Base-by-base conservation (phyloP, 2,329 filamentous ascomycete genomes). In the Emericellopsis cladophorae region DNA sequence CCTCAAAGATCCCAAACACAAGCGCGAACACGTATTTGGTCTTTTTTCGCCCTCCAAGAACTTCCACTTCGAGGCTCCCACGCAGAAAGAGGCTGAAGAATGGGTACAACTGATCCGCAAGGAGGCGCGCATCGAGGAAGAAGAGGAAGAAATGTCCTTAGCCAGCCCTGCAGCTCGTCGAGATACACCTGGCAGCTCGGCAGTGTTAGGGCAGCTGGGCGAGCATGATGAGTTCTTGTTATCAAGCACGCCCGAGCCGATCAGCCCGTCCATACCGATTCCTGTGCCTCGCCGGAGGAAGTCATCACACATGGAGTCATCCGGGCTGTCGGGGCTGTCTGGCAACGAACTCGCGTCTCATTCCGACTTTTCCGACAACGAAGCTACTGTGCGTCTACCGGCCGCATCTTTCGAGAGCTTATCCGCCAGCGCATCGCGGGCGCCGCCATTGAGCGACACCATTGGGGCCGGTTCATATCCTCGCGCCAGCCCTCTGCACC, bases 21-120 rank as follows among this genome's bases (percentile, higher is more conserved):
- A 84, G 57, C 81, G 84, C 44, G 76, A 86, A 40, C 79, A 95
- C 56, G 77, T 95, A 45, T 96, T 98, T 56, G 92, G 85, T 16
- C 73, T 96, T 36, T 98, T 95, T 62, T 90, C 88, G 0, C 84
- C 89, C 0, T 83, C 88, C 14, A 81, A 83, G 49, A 96, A 95
- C 63, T 95, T 83, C 62, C 88, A 95, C 54, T 79, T 98, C 44
- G 84, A 94, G 59, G 88, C 86, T 1, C 58, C 69, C 26, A 81
- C 74, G 4, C 74, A 79, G 39, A 67, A 76, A 44, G 89, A 95
- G 46, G 85, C 86, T 6, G 75, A 84, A 46, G 79, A 84, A 54
- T 98, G 92, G 92, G 84, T 95, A 15, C 72, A 84, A 22, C 63
- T 84, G 40, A 89, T 96, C 52, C 76, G 88, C 37, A 68, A 68